Evolutionary conservation across 441 rosid species (phyloP), one percentile per base, ranked within the genome.

Genomic region (Eutrema salsugineum): DNA sequence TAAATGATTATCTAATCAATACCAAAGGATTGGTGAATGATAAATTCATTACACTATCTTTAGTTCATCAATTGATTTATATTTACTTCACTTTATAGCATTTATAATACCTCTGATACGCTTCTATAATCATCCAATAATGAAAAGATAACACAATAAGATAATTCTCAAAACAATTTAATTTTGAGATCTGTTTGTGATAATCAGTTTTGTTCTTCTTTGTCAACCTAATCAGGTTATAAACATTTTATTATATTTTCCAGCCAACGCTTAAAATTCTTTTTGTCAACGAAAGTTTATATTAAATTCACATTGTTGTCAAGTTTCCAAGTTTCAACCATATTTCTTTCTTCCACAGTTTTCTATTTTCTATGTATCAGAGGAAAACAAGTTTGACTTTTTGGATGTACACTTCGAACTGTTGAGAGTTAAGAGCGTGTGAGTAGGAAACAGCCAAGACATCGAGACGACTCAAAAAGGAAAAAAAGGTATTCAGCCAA

Each of bases 321-420:
- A 75, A 54, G 61, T 68, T 68, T 62, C 11, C 79, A 68, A 75
- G 74, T 68, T 75, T 75, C 78, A 75, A 75, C 70, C 70, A 75
- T 54, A 62, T 62, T 68, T 75, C 59, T 75, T 54, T 55, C 32
- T 47, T 69, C 20, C 22, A 33, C 27, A 63, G 44, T 9, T 70
- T 69, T 63, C 60, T 47, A 69, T 38, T 76, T 76, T 76, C 61
- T 15, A 46, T 44, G 69, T 24, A 54, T 7, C 2, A 16, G 42
- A 35, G 69, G 51, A 68, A 76, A 70, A 63, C 17, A 68, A 36
- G 42, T 73, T 76, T 76, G 79, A 76, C 79, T 76, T 69, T 75
- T 56, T n/a, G 53, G 65, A 35, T 54, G 5, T 30, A 35, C 68
- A 14, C 44, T 65, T 57, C 11, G 28, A 57, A 65, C 42, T 32